Conservation (phyloP, 2,329 filamentous ascomycete genomes). For the Biscogniauxia sp. region DNA sequence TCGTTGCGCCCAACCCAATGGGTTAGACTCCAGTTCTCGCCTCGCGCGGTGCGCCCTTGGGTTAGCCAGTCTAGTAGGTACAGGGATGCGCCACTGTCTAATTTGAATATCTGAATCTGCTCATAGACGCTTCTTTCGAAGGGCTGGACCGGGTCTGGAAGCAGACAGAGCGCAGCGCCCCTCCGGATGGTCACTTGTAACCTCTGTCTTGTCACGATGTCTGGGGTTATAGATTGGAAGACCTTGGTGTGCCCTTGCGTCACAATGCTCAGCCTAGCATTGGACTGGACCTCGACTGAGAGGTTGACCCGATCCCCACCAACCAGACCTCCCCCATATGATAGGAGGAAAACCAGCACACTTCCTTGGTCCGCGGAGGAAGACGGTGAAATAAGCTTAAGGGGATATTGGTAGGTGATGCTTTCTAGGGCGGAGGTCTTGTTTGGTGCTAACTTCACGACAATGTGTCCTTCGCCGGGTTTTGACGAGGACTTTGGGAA, state of each 20-base stretch:
- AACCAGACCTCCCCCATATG: conserved; percentile 91
- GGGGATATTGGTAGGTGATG: conserved; percentile 86
- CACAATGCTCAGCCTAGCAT: conserved; percentile 65
- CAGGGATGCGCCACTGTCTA: conserved; percentile 58
- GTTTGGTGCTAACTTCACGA: conserved; percentile 70
- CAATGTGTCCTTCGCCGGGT: conserved; percentile 75
- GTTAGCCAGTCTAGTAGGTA: conserved; percentile 94
- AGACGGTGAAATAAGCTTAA: conserved; percentile 86
- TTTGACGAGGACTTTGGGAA: conserved; percentile 72
- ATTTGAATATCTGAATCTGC: conserved; percentile 76
- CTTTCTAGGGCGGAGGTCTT: conserved; percentile 68
- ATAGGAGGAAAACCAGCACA: conserved; percentile 82
- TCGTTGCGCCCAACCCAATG: conserved; percentile 85
- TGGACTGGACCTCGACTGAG: conserved; percentile 60
- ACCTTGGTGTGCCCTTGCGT: conserved; percentile 90
- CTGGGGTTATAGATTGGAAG: conserved; percentile 70
- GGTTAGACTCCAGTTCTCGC: conserved; percentile 83
- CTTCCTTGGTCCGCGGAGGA: conserved; percentile 63
- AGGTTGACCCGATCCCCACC: conserved; percentile 81
- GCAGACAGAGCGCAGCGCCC: conserved; percentile 58
- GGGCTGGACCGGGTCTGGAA: conserved; percentile 92
- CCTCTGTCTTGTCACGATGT: conserved; percentile 57
- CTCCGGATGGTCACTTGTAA: conserved; percentile 50
- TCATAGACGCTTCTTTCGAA: conserved; percentile 82
- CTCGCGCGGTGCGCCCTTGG: conserved; percentile 77